Percentiles rank a stretch among this genome's conserved stretches.
phyloP scores from a whole-genome alignment of 225 moss, liverwort and hornwort species.

The Pseudoscleropodium purum region DNA sequence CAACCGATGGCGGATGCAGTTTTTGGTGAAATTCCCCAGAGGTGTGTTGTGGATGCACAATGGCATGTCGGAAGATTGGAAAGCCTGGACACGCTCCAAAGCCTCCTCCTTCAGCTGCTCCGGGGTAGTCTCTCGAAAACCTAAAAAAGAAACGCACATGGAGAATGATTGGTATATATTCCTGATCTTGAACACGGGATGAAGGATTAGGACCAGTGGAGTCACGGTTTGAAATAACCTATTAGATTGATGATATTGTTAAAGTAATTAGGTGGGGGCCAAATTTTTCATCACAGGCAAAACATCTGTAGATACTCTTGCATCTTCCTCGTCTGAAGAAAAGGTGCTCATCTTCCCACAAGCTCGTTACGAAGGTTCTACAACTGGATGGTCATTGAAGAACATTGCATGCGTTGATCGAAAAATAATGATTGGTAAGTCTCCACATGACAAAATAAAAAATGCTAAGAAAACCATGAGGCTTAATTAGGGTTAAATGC shows the following conservation, averaged over 20 bases:
- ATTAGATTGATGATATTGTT: background rate
- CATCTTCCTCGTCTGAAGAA: background rate
- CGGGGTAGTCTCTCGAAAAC: conserved; percentile 17
- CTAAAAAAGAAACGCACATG: background rate
- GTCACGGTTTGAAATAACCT: background rate
- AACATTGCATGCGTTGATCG: background rate
- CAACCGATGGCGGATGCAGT: conserved; percentile 36
- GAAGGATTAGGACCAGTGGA: background rate
- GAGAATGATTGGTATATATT: background rate
- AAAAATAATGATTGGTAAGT: background rate
- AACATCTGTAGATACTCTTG: background rate
- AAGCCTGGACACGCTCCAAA: conserved; percentile 2
- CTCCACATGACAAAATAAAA: background rate
- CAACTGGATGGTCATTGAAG: background rate
- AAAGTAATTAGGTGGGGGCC: background rate
- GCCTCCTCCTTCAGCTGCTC: conserved; percentile 38
- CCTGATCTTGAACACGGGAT: background rate
- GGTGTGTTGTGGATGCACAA: conserved; percentile 34
- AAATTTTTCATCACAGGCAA: background rate
- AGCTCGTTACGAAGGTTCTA: background rate
- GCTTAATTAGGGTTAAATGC: background rate
- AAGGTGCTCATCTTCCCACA: background rate
- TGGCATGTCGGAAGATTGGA: conserved; percentile 6
- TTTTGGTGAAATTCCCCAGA: conserved; percentile 15
- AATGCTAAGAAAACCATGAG: background rate